Evolutionary conservation across 1,284 basidiomycete genomes (phyloP), one percentile per base, ranked within the genome.

Genomic region (Apiotrichum brassicae): DNA sequence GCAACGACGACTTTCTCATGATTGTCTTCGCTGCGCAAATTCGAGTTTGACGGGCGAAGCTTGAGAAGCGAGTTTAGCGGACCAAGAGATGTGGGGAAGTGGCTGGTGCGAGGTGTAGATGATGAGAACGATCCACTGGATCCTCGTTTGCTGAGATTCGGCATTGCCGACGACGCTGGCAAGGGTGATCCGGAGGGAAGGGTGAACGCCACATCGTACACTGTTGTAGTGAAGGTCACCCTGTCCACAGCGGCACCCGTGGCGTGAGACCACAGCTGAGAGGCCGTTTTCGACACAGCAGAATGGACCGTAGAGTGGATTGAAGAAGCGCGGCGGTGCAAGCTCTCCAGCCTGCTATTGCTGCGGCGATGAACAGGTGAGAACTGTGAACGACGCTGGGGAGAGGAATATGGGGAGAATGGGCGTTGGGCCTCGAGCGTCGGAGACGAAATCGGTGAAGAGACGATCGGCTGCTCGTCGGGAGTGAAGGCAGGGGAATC

Each of bases 201-300:
- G 8, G 65, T 58, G n/a, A 66, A 26, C 5, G 53, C 53, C 6
- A 65, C 47, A 16, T 66, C 59, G 4, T 52, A 35, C 6, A 67
- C 19, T 4, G 52, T 44, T 6, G 54, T 49, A 3, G 57, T 54
- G 48, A 68, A 50, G 3, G 58, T 53, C 14, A 70, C 56, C 2
- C 61, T 57, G 4, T 68, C 68, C 18, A 64, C 57, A n/a, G 60
- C 59, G 34, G 61, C 50, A 3, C 62, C 68, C 7, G 65, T 64
- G 1, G 63, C 68, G 20, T 66, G 51, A 1, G 59, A 58, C 65
- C 62, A 70, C 0, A 68, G 43, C 25, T 56, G 54, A 5, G 45
- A 54, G 1, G 64, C 59, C 0, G 64, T 64, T n/a, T 47, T 52
- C 6, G 59, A 53, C 43, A 65, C 51, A 7, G 18, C 23, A 30